These are phyloP conservation scores for Saksenaea vasiformis DNA, from an alignment of 371 early-diverging fungal species.

Conservation along the genomic window DNA sequence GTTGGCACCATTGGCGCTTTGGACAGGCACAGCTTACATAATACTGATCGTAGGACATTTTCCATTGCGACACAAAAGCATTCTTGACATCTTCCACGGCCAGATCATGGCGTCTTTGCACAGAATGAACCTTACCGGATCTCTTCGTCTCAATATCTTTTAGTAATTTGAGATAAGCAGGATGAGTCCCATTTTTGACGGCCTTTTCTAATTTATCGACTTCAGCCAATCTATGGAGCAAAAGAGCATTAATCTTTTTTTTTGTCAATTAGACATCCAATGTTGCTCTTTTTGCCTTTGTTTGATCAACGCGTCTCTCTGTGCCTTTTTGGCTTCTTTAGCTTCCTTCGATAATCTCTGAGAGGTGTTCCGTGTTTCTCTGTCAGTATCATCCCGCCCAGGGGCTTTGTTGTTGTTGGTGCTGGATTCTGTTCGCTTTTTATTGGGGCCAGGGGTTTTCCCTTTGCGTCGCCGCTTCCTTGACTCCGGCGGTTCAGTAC, in stretches of 20 bases:
- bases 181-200: slow-evolving; percentile 3
- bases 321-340: slow-evolving; percentile 28
- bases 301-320: slow-evolving; percentile 22
- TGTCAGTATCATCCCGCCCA: slow-evolving; percentile 17
- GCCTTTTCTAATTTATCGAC: slow-evolving; percentile 5
- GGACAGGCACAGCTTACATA: neutral
- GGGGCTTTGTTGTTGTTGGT: slow-evolving; percentile 5
- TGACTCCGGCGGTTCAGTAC: slow-evolving; percentile 7
- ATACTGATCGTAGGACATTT: slow-evolving; percentile 6
- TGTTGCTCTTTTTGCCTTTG: slow-evolving; percentile 16
- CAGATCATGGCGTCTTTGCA: slow-evolving; percentile 15
- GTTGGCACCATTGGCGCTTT: neutral
- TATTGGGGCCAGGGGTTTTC: slow-evolving; percentile 6
- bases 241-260: neutral
- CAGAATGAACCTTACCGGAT: slow-evolving; percentile 3
- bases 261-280: neutral
- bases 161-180: slow-evolving; percentile 4
- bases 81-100: neutral
- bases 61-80: slow-evolving; percentile 1
- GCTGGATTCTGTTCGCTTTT: slow-evolving; percentile 1
- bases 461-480: slow-evolving; percentile 3
- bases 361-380: slow-evolving; percentile 27
- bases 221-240: slow-evolving; percentile 6
- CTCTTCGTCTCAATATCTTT: slow-evolving; percentile 9
- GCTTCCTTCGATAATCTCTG: slow-evolving; percentile 31